A percentile compares a stretch with the other conserved stretches of the same genome.
These are phyloP conservation scores for Linanthus parryae DNA, from an alignment of 148 eudicot species.

Conservation along the genomic window DNA sequence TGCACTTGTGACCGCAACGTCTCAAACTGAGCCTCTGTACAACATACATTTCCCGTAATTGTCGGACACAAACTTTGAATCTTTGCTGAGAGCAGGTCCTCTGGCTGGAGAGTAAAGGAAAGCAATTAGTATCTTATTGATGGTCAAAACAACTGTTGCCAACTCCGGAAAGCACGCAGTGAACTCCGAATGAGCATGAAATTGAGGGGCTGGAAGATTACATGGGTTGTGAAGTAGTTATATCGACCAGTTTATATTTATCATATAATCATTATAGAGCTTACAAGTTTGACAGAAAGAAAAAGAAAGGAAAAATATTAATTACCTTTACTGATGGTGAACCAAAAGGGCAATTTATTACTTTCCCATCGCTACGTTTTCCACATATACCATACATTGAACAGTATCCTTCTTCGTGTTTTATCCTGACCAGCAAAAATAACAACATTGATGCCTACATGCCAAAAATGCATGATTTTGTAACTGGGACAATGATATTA, in stretches of 20 bases:
- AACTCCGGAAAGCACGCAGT: background rate
- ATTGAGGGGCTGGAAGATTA: too few relatives aligned
- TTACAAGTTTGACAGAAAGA: too few relatives aligned
- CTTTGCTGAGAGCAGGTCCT: conserved; percentile 71
- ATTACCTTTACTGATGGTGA: conserved; percentile 78
- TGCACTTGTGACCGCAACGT: conserved; percentile 84
- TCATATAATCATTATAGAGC: too few relatives aligned
- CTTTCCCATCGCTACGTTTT: conserved; percentile 59
- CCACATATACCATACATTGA: conserved; percentile 96
- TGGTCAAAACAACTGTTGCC: background rate
- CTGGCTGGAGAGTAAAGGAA: conserved; percentile 57
- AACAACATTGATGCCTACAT: background rate
- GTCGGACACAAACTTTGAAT: conserved; percentile 98
- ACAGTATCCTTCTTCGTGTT: conserved; percentile 59
- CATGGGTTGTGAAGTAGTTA: too few relatives aligned
- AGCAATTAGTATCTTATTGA: conserved; percentile 4
- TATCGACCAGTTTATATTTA: too few relatives aligned
- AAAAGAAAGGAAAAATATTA: too few relatives aligned
- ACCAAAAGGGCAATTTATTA: conserved; percentile 77
- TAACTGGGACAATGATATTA: background rate
- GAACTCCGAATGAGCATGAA: background rate
- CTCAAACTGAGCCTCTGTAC: conserved; percentile 89
- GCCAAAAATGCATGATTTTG: background rate
- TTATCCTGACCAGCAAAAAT: conserved; percentile 33
- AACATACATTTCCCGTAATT: conserved; percentile 84